Conservation (phyloP, 257 asterid species). For the Salvia rosmarinus region DNA sequence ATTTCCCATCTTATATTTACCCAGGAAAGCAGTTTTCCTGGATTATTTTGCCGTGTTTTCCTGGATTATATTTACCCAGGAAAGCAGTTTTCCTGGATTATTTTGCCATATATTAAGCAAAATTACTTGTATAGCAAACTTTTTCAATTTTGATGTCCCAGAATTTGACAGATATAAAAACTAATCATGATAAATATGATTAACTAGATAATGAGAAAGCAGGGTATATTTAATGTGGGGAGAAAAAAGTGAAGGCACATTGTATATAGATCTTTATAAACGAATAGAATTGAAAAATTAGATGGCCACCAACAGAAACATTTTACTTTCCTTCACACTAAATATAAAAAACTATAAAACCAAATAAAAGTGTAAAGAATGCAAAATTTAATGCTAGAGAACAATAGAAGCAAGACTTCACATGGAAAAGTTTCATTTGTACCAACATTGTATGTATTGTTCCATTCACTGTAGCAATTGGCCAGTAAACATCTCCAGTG, state of each 20-base stretch:
- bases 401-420: conserved; percentile 15
- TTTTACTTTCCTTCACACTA: neutral
- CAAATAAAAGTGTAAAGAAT: neutral
- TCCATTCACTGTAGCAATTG: conserved; percentile 83
- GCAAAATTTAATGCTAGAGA: conserved; percentile 25
- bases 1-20: too few relatives aligned
- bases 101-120: neutral
- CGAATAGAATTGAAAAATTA: neutral
- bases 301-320: neutral
- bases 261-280: too few relatives aligned
- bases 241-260: too few relatives aligned
- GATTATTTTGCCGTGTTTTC: too few relatives aligned
- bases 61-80: too few relatives aligned
- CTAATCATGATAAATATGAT: too few relatives aligned
- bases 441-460: conserved; percentile 74
- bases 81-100: neutral
- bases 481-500: conserved; percentile 92
- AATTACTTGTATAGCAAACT: neutral
- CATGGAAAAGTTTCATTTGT: conserved; percentile 24
- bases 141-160: neutral
- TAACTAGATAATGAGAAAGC: too few relatives aligned
- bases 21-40: too few relatives aligned
- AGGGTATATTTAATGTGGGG: too few relatives aligned
- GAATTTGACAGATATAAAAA: neutral
- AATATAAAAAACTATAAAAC: neutral